Base-by-base conservation (phyloP, 805 yeast genomes). In the Saitoella complicata region DNA sequence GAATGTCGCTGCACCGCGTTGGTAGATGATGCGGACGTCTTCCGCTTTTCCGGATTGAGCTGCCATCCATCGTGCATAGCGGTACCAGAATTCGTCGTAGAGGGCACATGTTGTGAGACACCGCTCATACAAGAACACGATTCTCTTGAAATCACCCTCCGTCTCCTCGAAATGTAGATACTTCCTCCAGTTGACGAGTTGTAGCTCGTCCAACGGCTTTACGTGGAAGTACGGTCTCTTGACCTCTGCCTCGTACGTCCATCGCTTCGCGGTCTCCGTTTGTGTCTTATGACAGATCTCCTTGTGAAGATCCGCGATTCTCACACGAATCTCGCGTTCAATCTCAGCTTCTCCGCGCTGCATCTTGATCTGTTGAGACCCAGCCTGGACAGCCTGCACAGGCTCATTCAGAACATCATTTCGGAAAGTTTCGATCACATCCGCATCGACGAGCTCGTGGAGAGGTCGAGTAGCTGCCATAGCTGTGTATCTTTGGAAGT, bases 181-280 rank as follows among this genome's bases (percentile, higher is more conserved):
- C 1, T 61, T 56, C 1, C 64, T 47, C 95, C 96, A 88, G 37
- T 63, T 64, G 1, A 56, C 54, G 2, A 68, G 49, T 12, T 72
- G 75, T 9, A 69, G 69, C 4, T 58, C 54, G 0, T 70, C 58
- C 1, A 76, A 55, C 1, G 68, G 68, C 0, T 57, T 57, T 7
- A 80, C 58, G 38, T 73, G 71, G 56, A 80, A 86, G 32, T 68
- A 72, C 34, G 69, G 71, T 43, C 74, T 67, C n/a, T 69, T 65
- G 5, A 88, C 64, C 29, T 67, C 64, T 8, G 79, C 68, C 61
- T 91, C 98, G 58, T 56, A 83, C 1, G 67, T 65, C 94, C 95
- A 84, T 38, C 79, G 70, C 9, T 63, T 64, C 42, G 69, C 68
- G 0, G 82, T 84, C 10, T 65, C 60, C 1, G 53, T 53, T 51